phyloP scores from a whole-genome alignment of 1,139 yeast genomes.

The Yamadazyma spencermartinsiae region DNA sequence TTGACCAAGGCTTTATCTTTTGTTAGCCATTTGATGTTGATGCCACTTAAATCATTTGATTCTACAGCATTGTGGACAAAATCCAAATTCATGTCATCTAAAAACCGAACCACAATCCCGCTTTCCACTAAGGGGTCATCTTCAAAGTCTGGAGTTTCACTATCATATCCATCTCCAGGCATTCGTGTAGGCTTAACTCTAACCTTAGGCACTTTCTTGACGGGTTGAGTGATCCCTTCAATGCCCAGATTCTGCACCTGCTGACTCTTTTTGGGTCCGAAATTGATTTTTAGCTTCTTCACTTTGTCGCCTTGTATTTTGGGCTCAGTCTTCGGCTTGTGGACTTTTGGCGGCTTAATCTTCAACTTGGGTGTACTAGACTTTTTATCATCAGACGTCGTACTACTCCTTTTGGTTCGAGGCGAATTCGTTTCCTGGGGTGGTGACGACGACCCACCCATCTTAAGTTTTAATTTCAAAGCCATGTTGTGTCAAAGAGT shows the following conservation, averaged over 20 bases:
- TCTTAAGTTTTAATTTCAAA: conserved; percentile 27
- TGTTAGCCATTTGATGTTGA: conserved; percentile 80
- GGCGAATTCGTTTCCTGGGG: no score
- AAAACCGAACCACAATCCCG: conserved; percentile 75
- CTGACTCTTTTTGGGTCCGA: conserved; percentile 16
- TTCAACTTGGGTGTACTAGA: conserved; percentile 25
- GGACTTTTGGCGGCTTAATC: conserved; percentile 26
- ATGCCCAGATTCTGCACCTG: conserved; percentile 12
- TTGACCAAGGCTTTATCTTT: conserved; percentile 70
- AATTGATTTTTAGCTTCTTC: conserved; percentile 23
- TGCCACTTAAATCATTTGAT: conserved; percentile 72
- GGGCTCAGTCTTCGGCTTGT: conserved; percentile 14
- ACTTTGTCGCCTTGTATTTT: conserved; percentile 11
- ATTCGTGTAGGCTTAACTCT: conserved; percentile 80
- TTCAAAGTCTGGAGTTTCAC: conserved; percentile 95
- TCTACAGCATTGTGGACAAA: conserved; percentile 78
- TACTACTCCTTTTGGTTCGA: neutral
- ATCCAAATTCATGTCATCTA: conserved; percentile 78
- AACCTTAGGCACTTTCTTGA: conserved; percentile 55
- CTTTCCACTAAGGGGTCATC: conserved; percentile 93
- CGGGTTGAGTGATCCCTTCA: conserved; percentile 15
- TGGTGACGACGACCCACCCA: conserved; percentile 14
- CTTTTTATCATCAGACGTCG: no score
- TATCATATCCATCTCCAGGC: conserved; percentile 95
- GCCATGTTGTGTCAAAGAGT: conserved; percentile 11